These are phyloP conservation scores for Fusarium haematococcum DNA, from an alignment of 2,329 filamentous ascomycete species.

Conservation along the genomic window DNA sequence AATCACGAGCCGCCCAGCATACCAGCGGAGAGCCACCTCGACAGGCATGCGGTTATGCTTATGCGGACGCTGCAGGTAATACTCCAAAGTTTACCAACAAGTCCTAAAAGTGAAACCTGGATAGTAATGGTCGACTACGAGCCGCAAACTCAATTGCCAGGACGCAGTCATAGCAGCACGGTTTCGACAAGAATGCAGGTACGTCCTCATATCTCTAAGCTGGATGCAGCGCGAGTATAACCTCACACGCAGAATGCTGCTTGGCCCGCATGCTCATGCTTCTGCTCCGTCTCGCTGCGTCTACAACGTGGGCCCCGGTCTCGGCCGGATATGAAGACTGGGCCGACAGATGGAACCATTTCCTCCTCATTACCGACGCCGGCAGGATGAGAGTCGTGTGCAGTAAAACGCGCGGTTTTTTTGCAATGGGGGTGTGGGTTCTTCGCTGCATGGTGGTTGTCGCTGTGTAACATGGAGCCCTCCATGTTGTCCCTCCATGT, in stretches of 20 bases:
- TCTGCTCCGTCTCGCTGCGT: conserved; percentile 21
- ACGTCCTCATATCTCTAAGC: conserved; percentile 12
- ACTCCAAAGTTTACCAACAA: background rate
- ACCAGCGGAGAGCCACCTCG: background rate
- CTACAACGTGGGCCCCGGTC: conserved; percentile 22
- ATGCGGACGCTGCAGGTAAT: background rate
- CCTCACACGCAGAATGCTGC: conserved; percentile 26
- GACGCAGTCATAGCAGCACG: background rate
- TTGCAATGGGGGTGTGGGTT: conserved; percentile 34
- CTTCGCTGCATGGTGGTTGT: conserved; percentile 22
- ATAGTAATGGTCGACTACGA: conserved; percentile 2
- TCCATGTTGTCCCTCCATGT: conserved; percentile 6
- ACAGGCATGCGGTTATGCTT: background rate
- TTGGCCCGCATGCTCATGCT: conserved; percentile 33
- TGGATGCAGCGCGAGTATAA: conserved; percentile 10
- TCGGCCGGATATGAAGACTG: conserved; percentile 38
- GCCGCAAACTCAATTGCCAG: conserved; percentile 7
- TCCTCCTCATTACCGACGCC: conserved; percentile 13
- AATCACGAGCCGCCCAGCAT: background rate
- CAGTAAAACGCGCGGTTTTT: conserved; percentile 30
- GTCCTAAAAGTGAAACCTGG: background rate
- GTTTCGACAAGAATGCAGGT: conserved; percentile 22
- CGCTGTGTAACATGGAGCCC: conserved; percentile 19
- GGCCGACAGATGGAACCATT: conserved; percentile 31
- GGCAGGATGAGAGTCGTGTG: background rate